These are phyloP conservation scores for Talaromyces sp. DNA, from an alignment of 2,329 filamentous ascomycete genomes.

Conservation along the genomic window DNA sequence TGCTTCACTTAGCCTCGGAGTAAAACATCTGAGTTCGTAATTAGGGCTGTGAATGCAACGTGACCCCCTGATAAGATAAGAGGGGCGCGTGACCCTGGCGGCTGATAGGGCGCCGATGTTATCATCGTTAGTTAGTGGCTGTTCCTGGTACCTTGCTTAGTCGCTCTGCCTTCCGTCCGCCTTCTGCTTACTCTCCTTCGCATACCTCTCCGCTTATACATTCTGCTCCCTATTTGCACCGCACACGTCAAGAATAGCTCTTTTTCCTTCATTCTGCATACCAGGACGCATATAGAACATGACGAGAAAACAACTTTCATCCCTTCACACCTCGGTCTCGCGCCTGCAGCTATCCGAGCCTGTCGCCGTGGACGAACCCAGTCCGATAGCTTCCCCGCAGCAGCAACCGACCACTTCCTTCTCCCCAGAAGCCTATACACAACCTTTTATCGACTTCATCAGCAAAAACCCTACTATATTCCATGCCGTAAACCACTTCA, in stretches of 20 bases:
- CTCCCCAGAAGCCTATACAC: constrained; percentile 62
- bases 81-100: not conserved
- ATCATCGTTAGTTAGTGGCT: not conserved
- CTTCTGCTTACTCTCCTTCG: constrained; percentile 3
- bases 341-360: constrained; percentile 27
- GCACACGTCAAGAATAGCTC: not conserved
- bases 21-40: not conserved
- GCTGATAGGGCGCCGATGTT: not conserved
- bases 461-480: constrained; percentile 89
- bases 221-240: not conserved
- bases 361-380: not conserved
- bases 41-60: constrained; percentile 8
- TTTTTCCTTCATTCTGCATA: not conserved
- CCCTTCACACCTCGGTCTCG: constrained; percentile 29
- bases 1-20: not conserved
- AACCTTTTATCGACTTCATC: constrained; percentile 85
- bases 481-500: constrained; percentile 79
- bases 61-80: constrained; percentile 9
- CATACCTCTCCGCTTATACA: not conserved
- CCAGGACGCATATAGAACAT: constrained; percentile 20
- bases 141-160: not conserved
- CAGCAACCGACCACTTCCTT: constrained; percentile 20
- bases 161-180: not conserved
- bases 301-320: constrained; percentile 31
- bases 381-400: constrained; percentile 13